Evolutionary conservation across 2,329 filamentous ascomycete species (phyloP).

Genomic region (Cordyceps militaris): DNA sequence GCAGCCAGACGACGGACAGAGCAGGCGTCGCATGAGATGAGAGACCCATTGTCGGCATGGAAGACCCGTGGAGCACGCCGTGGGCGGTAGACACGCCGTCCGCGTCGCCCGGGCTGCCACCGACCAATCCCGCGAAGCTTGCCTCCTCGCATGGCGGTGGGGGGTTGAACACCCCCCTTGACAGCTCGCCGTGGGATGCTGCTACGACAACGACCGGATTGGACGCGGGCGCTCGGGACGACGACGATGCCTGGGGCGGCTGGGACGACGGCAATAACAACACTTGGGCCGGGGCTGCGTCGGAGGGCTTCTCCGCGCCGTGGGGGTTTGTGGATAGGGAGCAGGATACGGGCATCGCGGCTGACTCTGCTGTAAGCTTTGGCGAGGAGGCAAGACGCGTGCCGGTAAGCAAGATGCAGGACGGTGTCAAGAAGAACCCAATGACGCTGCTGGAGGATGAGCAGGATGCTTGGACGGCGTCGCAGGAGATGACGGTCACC

Average conservation of each 20-base stretch:
- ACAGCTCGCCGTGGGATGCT: not conserved
- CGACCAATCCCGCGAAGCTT: conserved; percentile 4
- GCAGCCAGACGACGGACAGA: not conserved
- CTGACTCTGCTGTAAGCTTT: conserved; percentile 25
- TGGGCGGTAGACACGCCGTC: conserved; percentile 38
- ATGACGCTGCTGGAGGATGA: not conserved
- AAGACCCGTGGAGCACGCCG: conserved; percentile 58
- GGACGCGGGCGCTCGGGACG: conserved; percentile 11
- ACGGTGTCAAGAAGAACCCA: not conserved
- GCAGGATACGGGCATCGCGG: not conserved
- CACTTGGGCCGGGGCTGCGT: not conserved
- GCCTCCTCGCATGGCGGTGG: not conserved
- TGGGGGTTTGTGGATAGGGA: not conserved
- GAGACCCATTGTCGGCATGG: conserved; percentile 35
- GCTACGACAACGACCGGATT: not conserved
- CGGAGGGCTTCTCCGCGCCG: not conserved
- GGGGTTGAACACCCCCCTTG: not conserved
- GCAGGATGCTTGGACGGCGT: not conserved
- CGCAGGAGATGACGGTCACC: not conserved
- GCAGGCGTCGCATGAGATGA: not conserved
- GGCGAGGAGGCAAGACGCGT: conserved; percentile 14
- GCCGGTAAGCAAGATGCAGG: not conserved
- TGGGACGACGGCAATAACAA: conserved; percentile 24
- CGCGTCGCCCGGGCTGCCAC: conserved; percentile 19
- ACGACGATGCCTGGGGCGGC: conserved; percentile 29